Conservation (phyloP, 169 alveolate species). For the Plasmodium blacklocki region DNA sequence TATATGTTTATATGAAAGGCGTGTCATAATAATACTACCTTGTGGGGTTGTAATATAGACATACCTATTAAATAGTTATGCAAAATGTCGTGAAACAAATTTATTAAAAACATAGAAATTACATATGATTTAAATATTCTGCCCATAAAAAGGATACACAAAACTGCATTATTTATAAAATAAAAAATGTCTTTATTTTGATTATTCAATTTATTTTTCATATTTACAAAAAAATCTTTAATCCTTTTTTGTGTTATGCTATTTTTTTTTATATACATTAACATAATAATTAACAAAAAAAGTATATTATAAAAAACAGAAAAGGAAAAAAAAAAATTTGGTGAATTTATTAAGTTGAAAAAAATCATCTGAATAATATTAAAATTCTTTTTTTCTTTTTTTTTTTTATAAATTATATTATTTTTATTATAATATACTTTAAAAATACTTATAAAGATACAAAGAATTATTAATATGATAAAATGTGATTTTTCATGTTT, state of each 20-base stretch:
- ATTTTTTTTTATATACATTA: conserved; percentile 16
- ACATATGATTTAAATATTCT: conserved; percentile 34
- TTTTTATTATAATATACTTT: conserved; percentile 24
- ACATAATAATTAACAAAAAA: conserved; percentile 30
- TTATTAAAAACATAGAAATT: conserved; percentile 38
- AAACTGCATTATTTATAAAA: conserved; percentile 29
- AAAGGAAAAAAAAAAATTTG: conserved; percentile 37
- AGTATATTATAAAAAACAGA: conserved; percentile 34
- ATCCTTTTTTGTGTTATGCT: conserved; percentile 20
- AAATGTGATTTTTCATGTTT: conserved; percentile 10
- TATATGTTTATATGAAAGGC: too few relatives aligned
- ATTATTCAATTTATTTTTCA: conserved; percentile 24
- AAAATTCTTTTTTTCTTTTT: not conserved
- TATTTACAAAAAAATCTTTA: conserved; percentile 8
- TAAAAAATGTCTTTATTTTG: conserved; percentile 19
- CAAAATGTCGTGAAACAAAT: conserved; percentile 63
- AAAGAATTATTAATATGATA: conserved; percentile 15
- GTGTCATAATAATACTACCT: too few relatives aligned
- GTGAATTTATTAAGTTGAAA: conserved; percentile 19
- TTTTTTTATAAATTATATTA: too few relatives aligned
- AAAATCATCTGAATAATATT: not conserved
- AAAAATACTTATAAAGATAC: conserved; percentile 17
- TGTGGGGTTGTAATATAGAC: not conserved
- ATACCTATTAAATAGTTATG: conserved; percentile 9
- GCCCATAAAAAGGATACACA: conserved; percentile 31